These are phyloP conservation scores for Amanita subjunquillea DNA, from an alignment of 768 basidiomycete genomes.

Conservation along the genomic window DNA sequence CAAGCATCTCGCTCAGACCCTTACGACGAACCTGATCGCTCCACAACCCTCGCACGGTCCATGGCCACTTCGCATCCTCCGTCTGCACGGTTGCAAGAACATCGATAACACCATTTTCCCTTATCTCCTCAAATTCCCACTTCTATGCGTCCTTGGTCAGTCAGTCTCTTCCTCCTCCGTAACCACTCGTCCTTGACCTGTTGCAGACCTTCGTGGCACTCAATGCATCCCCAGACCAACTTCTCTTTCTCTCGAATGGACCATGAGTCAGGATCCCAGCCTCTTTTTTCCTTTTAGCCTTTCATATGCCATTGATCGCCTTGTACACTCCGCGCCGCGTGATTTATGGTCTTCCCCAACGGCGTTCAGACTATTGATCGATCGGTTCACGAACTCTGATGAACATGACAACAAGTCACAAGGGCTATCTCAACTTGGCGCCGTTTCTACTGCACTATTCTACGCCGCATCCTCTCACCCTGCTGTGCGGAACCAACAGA, in stretches of 20 bases:
- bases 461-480: not conserved
- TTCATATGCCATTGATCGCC: constrained; percentile 1
- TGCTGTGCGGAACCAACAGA: no score
- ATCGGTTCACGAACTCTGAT: constrained; percentile 6
- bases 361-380: constrained; percentile 15
- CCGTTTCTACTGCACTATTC: not conserved
- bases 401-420: not conserved
- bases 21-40: constrained; percentile 24
- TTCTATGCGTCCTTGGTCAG: constrained; percentile 54
- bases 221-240: constrained; percentile 18
- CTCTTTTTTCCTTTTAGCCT: constrained; percentile 2
- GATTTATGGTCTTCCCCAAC: constrained; percentile 12
- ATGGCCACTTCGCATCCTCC: constrained; percentile 49
- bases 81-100: constrained; percentile 40
- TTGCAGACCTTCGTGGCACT: constrained; percentile 41
- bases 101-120: constrained; percentile 34
- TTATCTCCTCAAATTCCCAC: constrained; percentile 36
- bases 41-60: constrained; percentile 25
- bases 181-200: constrained; percentile 6
- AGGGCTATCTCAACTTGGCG: not conserved
- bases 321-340: not conserved
- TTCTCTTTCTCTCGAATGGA: constrained; percentile 1
- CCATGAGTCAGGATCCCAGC: not conserved
- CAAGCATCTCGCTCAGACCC: constrained; percentile 37
- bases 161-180: constrained; percentile 8